Evolutionary conservation across 2,329 filamentous ascomycete species (phyloP), one percentile per base, ranked within the genome.

Genomic region (Aspergillus amoenus): DNA sequence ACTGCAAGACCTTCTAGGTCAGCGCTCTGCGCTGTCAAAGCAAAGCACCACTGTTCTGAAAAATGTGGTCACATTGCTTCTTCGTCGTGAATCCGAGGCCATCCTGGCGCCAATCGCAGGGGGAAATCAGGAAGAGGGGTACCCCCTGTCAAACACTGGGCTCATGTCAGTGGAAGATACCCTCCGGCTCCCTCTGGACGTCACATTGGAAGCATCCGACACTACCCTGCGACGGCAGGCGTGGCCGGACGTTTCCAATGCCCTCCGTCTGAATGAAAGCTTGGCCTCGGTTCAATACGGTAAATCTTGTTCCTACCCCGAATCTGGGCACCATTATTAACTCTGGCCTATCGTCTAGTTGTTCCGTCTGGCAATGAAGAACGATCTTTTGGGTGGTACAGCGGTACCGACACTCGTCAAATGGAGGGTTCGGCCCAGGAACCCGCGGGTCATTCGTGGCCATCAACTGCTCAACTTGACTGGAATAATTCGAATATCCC

Each of bases 1-100:
- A 15, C 57, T 79, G 2, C 76, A 78, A 24, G 71, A 76, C 41
- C 61, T 74, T 7, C 61, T 77, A 6, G 70, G 71, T 0, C 67
- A 61, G 17, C 64, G 70, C 32, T 70, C 71, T 2, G 68, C 68
- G 3, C 55, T 77, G 3, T 75, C 75, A 1, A 73, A 69, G 50
- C 74, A 76, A 49, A 73, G 66, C 42, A 68, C 63, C 0, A 39
- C 52, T 2, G 58, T 68, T 1, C 18, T 68, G 13, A 68, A 64
- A 41, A 66, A 68, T 18, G 64, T 68, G 3, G 59, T 67, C 6
- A 64, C 59, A 0, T 45, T 68, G 56, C 62, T 68, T 12, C 62
- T 68, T 7, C 60, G 60, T n/a, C 65, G 65, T 2, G 66, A 68
- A 47, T 65, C 65, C 11, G 60, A 60, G 6, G 58, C 62, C 9